Base-by-base conservation (phyloP, 305 asterid genomes). In the Stenogyne calaminthoides region DNA sequence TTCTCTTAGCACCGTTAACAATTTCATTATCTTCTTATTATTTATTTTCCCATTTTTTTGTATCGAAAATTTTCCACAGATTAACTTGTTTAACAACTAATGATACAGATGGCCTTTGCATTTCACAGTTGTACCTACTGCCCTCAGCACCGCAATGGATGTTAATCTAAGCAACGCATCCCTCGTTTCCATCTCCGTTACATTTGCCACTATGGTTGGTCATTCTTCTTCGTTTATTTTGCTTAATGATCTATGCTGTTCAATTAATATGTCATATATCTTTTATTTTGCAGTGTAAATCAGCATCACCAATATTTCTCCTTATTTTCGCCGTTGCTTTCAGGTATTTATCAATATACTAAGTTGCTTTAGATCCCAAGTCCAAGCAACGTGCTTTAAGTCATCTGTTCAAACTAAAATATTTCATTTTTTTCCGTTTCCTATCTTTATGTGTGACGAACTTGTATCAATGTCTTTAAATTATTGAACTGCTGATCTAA, bases 101-200 rank as follows among this genome's bases (percentile, higher is more conserved):
- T 88, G 96, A 89, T 83, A 92, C 95, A 88, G 96, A 95, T 82
- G 89, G 90, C 87, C 91, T 90, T 89, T 91, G 85, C 91, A 83
- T 91, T 95, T 91, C 90, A 87, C 99, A 95, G 99, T 95, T 89
- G 98, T 95, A 84, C 99, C 99, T 46, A 91, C 90, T 69, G 97
- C 97, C 75, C 92, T 95, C 84, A 81, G 97, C 87, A 95, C 99
- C 39, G 98, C 99, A 67, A 84, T 95, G 98, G 99, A 95, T 83
- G 83, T 95, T 74, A 93, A 95, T 86, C 87, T 95, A 85, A 95
- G 98, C 96, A 95, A 95, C 65, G 98, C 85, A 39, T 95, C 99
- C 77, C 88, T 95, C 69, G 96, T 95, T 85, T 95, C 91, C 87
- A 89, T 95, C 85, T 87, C 99, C 57, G 99, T 95, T 76, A 95